A percentile compares a stretch with the other conserved stretches of the same genome.
Evolutionary conservation across 2,329 filamentous ascomycete genomes (phyloP).

Genomic region (Monilinia fructicola): DNA sequence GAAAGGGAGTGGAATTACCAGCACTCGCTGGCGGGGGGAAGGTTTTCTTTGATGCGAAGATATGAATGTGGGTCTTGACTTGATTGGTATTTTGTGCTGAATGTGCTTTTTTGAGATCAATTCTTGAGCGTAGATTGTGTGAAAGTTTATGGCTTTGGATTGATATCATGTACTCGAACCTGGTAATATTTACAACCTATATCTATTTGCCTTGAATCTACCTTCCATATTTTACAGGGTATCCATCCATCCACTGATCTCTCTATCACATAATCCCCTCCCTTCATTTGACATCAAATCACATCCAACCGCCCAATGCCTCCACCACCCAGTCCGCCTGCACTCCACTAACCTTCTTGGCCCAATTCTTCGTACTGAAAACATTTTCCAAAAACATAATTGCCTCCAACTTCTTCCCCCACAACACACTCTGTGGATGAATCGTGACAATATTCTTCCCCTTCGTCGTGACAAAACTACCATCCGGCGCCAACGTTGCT

Average conservation of each 20-base stretch:
- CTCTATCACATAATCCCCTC: neutral
- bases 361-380: slow-evolving; percentile 65
- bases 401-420: slow-evolving; percentile 62
- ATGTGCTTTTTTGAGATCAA: too few species aligned
- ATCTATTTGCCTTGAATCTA: neutral
- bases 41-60: too few species aligned
- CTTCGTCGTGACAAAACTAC: slow-evolving; percentile 58
- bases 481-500: slow-evolving; percentile 59
- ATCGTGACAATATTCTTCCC: slow-evolving; percentile 62
- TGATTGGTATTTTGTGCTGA: too few species aligned
- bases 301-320: slow-evolving; percentile 29
- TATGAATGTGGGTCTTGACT: too few species aligned
- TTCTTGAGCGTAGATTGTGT: too few species aligned
- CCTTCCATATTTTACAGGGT: neutral
- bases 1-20: too few species aligned
- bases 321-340: slow-evolving; percentile 57
- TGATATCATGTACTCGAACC: too few species aligned
- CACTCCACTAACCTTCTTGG: slow-evolving; percentile 63
- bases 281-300: neutral
- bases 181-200: too few species aligned
- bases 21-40: too few species aligned
- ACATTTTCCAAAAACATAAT: slow-evolving; percentile 70
- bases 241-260: slow-evolving; percentile 1
- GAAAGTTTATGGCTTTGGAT: too few species aligned
- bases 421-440: slow-evolving; percentile 62